Conservation (phyloP, 2,329 filamentous ascomycete species). For the Scedosporium minutisporum region DNA sequence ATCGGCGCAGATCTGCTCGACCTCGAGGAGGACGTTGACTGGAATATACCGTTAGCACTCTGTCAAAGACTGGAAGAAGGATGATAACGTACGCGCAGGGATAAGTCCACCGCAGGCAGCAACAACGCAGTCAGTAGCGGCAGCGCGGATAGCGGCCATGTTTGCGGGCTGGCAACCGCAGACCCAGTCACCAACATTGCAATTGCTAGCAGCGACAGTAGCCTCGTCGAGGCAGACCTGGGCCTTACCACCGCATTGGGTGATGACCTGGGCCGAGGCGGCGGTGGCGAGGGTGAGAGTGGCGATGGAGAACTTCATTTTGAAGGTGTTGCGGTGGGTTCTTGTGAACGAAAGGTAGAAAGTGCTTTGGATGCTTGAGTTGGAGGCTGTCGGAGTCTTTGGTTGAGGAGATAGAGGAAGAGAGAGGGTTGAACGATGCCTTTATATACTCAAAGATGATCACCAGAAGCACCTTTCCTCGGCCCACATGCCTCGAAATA, state of each 20-base stretch:
- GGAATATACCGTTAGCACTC: not conserved
- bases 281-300: conserved; percentile 6
- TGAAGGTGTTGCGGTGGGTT: not conserved
- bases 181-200: conserved; percentile 11
- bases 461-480: not conserved
- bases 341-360: conserved; percentile 1
- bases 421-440: not conserved
- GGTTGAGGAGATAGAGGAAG: not conserved
- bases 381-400: not conserved
- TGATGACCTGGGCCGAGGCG: conserved; percentile 12
- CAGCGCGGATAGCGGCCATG: conserved; percentile 11
- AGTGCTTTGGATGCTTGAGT: not conserved
- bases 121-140: conserved; percentile 13
- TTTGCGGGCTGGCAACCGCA: conserved; percentile 13
- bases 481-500: not conserved
- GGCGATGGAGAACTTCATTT: conserved; percentile 10
- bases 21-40: conserved; percentile 4
- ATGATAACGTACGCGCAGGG: conserved; percentile 12
- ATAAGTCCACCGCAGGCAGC: conserved; percentile 12
- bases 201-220: conserved; percentile 10
- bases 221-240: conserved; percentile 12
- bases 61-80: not conserved
- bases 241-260: conserved; percentile 11
- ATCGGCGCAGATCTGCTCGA: not conserved
- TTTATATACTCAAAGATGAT: conserved; percentile 2